Conservation (phyloP, 345 rosid species). For the Raphanus raphanistrum region DNA sequence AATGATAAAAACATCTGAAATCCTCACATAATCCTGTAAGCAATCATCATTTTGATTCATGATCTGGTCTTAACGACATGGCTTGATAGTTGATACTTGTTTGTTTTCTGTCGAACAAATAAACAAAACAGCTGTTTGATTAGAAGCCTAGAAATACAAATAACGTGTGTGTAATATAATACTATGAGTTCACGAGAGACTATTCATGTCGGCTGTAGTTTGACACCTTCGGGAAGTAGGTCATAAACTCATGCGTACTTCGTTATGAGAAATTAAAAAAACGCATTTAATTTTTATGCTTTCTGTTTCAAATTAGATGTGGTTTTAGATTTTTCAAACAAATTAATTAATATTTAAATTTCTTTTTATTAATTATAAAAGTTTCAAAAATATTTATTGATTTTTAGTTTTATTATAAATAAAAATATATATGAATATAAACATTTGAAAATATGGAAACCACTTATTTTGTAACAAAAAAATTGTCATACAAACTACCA, state of each 20-base stretch:
- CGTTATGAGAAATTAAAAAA: neutral
- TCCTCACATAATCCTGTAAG: neutral
- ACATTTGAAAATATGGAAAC: too few species aligned
- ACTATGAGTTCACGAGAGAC: neutral
- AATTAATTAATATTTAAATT: too few species aligned
- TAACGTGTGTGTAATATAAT: conserved; percentile 2
- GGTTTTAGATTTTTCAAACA: too few species aligned
- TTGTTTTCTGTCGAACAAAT: neutral
- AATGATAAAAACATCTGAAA: neutral
- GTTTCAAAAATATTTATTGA: too few species aligned
- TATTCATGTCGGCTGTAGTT: conserved; percentile 36
- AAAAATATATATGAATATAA: too few species aligned
- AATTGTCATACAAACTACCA: too few species aligned
- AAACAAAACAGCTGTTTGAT: neutral
- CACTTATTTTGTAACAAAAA: too few species aligned
- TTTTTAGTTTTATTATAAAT: too few species aligned
- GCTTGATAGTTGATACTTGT: neutral
- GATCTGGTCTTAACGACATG: neutral
- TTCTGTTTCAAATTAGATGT: too few species aligned
- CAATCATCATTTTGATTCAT: neutral
- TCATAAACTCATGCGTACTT: conserved; percentile 23
- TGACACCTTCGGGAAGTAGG: conserved; percentile 29
- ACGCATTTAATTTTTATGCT: too few species aligned
- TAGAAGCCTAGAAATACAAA: neutral
- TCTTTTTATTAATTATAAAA: too few species aligned